Evolutionary conservation across 306 rosid species (phyloP).

Genomic region (Begonia peltatifolia): DNA sequence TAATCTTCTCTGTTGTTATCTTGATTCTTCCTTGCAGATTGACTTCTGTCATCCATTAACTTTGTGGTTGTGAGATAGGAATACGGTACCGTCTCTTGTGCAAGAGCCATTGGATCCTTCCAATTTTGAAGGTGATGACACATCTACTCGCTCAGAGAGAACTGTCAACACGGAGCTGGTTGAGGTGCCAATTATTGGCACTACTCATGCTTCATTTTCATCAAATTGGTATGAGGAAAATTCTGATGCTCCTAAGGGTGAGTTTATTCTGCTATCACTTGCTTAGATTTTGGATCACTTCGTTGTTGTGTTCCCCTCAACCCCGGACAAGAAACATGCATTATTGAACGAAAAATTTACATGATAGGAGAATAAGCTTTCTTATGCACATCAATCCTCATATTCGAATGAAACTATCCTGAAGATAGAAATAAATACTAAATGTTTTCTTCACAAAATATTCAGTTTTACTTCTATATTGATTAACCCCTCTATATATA

Average conservation of each 20-base stretch:
- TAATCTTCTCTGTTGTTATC: constrained; percentile 1
- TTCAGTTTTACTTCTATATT: too few species aligned
- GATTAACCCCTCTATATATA: too few species aligned
- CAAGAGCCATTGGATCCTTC: constrained; percentile 22
- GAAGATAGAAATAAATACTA: too few species aligned
- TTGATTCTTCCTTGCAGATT: constrained; percentile 8
- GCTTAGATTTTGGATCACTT: constrained; percentile 1
- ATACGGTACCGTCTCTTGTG: constrained; percentile 14
- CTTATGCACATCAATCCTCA: too few species aligned
- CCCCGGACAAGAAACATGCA: not conserved
- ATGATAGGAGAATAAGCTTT: too few species aligned
- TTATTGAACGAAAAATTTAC: too few species aligned
- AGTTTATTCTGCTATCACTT: constrained; percentile 12
- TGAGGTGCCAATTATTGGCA: constrained; percentile 24
- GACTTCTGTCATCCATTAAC: not conserved
- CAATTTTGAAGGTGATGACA: constrained; percentile 22
- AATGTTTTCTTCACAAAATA: too few species aligned
- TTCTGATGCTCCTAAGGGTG: constrained; percentile 69
- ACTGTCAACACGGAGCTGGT: constrained; percentile 13
- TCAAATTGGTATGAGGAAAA: constrained; percentile 51
- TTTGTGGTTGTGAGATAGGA: constrained; percentile 32
- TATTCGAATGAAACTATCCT: too few species aligned
- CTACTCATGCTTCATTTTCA: constrained; percentile 21
- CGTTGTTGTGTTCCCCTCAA: constrained; percentile 1
- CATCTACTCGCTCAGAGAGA: constrained; percentile 19